Percentiles rank a stretch among this genome's conserved stretches.
Evolutionary conservation across 1,139 yeast species (phyloP).

Genomic region (Pichia inconspicua): DNA sequence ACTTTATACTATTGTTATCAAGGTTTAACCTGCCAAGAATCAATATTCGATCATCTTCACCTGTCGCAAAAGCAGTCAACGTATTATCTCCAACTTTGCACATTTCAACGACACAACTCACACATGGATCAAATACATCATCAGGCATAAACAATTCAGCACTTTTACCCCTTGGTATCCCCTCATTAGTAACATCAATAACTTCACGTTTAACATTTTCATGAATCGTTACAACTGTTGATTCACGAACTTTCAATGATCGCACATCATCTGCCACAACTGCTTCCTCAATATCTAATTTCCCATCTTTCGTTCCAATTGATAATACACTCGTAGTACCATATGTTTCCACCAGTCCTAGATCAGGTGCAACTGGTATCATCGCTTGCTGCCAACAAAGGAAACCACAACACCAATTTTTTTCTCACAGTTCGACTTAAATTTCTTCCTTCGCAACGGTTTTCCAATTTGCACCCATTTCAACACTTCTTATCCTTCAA

Average conservation of each 20-base stretch:
- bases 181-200: background rate
- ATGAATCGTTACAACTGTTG: background rate
- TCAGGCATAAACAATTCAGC: background rate
- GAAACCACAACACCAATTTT: no score
- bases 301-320: background rate
- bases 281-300: background rate
- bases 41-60: constrained; percentile 1
- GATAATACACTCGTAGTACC: constrained; percentile 6
- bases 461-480: no score
- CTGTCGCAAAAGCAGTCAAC: background rate
- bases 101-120: background rate
- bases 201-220: background rate
- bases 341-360: constrained; percentile 13
- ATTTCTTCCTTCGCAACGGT: no score
- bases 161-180: background rate
- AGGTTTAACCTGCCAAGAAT: constrained; percentile 2
- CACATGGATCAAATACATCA: constrained; percentile 2
- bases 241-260: background rate
- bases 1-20: background rate
- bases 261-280: background rate
- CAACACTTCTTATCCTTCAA: no score
- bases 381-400: background rate
- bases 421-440: no score
- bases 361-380: constrained; percentile 11
- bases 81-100: background rate